Evolutionary conservation across 768 basidiomycete genomes (phyloP).

Genomic region (Termitomyces sp.): DNA sequence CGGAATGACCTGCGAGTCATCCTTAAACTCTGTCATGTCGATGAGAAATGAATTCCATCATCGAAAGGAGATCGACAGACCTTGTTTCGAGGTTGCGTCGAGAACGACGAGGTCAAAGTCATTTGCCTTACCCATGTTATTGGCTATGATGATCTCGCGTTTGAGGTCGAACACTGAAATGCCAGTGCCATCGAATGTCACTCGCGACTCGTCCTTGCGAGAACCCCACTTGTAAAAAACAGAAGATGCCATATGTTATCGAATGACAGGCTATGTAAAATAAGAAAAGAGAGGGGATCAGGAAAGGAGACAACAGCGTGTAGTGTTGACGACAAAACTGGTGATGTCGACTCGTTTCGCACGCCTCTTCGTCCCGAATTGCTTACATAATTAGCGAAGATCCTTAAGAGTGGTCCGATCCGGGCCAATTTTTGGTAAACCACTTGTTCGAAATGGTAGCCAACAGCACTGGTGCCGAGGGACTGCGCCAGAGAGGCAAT

Average conservation of each 20-base stretch:
- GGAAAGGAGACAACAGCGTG: neutral
- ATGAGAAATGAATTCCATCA: neutral
- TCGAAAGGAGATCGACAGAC: slow-evolving; percentile 36
- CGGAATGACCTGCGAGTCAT: slow-evolving; percentile 89
- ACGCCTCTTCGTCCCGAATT: neutral
- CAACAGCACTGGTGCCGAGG: slow-evolving; percentile 11
- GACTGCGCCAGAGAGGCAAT: slow-evolving; percentile 19
- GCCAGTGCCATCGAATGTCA: slow-evolving; percentile 97
- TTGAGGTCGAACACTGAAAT: slow-evolving; percentile 99
- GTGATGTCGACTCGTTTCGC: neutral
- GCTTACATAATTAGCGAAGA: slow-evolving; percentile 5
- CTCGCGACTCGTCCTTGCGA: slow-evolving; percentile 88
- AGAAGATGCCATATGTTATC: slow-evolving; percentile 75
- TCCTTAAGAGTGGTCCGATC: slow-evolving; percentile 14
- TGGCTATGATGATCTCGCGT: slow-evolving; percentile 95
- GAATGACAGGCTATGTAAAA: slow-evolving; percentile 28
- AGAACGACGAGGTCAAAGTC: slow-evolving; percentile 93
- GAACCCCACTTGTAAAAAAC: slow-evolving; percentile 99
- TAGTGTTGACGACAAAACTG: neutral
- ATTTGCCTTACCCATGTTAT: slow-evolving; percentile 92
- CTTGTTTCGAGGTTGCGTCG: slow-evolving; percentile 85
- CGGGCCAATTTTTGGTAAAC: neutral
- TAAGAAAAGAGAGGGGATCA: slow-evolving; percentile 5
- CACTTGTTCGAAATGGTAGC: slow-evolving; percentile 13
- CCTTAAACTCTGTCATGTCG: slow-evolving; percentile 66